These are phyloP conservation scores for Pezicula radicicola DNA, from an alignment of 2,329 filamentous ascomycete species.

Conservation along the genomic window DNA sequence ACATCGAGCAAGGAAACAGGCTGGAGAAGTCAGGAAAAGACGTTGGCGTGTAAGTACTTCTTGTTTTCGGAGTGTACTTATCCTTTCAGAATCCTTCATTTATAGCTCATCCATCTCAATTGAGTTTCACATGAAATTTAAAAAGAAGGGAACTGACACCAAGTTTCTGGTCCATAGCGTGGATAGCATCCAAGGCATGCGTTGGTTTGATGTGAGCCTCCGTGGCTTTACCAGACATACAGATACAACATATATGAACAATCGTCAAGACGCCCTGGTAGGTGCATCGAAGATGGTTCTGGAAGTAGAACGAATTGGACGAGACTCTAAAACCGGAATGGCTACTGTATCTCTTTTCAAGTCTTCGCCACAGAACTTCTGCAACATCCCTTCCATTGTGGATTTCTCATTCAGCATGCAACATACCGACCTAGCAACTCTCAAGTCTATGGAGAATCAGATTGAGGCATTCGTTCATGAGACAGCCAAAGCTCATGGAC, in stretches of 20 bases:
- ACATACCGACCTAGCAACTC: slow-evolving; percentile 48
- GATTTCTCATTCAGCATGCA: slow-evolving; percentile 65
- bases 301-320: slow-evolving; percentile 57
- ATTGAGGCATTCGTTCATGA: slow-evolving; percentile 52
- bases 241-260: slow-evolving; percentile 38
- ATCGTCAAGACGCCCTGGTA: slow-evolving; percentile 63
- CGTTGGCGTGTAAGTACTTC: slow-evolving; percentile 47
- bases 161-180: slow-evolving; percentile 35
- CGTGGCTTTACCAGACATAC: slow-evolving; percentile 30
- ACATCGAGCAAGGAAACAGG: slow-evolving; percentile 75
- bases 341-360: slow-evolving; percentile 67
- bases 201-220: slow-evolving; percentile 67
- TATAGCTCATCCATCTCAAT: too few relatives aligned
- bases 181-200: slow-evolving; percentile 68
- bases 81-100: too few relatives aligned
- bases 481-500: slow-evolving; percentile 53
- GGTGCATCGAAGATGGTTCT: slow-evolving; percentile 63
- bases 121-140: too few relatives aligned
- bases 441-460: slow-evolving; percentile 51
- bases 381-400: slow-evolving; percentile 66
- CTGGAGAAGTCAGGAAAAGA: slow-evolving; percentile 60
- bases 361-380: slow-evolving; percentile 62
- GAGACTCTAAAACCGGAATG: slow-evolving; percentile 48
- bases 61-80: too few relatives aligned
- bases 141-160: too few relatives aligned